Evolutionary conservation across 2,329 filamentous ascomycete species (phyloP).

Genomic region (Hysterium pulicare): DNA sequence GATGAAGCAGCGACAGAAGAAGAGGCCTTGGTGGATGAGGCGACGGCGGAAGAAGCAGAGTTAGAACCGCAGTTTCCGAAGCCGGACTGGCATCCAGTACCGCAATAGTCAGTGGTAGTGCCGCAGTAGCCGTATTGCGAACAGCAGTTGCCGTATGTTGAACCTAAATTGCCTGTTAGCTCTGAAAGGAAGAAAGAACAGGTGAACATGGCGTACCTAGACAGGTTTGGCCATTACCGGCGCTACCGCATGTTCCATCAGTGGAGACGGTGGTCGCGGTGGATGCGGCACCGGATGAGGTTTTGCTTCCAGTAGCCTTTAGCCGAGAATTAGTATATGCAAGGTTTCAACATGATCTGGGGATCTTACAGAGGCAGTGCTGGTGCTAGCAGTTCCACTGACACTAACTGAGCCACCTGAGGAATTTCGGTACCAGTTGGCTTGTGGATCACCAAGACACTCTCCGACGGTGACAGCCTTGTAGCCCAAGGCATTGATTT

Average conservation of each 20-base stretch:
- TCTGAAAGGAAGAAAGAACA: background rate
- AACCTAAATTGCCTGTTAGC: background rate
- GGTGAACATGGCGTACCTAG: background rate
- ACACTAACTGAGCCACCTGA: no score
- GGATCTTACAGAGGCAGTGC: no score
- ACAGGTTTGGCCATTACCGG: background rate
- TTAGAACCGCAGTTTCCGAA: no score
- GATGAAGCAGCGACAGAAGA: background rate
- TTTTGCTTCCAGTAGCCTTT: background rate
- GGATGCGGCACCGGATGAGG: background rate
- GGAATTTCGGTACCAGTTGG: slow-evolving; percentile 54
- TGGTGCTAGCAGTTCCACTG: no score
- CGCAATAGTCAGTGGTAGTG: no score
- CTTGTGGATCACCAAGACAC: slow-evolving; percentile 43
- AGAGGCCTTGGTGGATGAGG: background rate
- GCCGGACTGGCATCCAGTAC: no score
- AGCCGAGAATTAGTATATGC: no score
- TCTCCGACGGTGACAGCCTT: slow-evolving; percentile 47
- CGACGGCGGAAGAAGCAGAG: slow-evolving; percentile 8
- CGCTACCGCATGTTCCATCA: slow-evolving; percentile 4
- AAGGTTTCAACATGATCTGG: no score
- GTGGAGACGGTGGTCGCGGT: slow-evolving; percentile 2
- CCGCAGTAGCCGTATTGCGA: slow-evolving; percentile 3
- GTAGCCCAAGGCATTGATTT: slow-evolving; percentile 38
- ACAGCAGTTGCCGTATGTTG: background rate